Evolutionary conservation across 805 yeast genomes (phyloP).

Genomic region (Saccharomyces jurei): DNA sequence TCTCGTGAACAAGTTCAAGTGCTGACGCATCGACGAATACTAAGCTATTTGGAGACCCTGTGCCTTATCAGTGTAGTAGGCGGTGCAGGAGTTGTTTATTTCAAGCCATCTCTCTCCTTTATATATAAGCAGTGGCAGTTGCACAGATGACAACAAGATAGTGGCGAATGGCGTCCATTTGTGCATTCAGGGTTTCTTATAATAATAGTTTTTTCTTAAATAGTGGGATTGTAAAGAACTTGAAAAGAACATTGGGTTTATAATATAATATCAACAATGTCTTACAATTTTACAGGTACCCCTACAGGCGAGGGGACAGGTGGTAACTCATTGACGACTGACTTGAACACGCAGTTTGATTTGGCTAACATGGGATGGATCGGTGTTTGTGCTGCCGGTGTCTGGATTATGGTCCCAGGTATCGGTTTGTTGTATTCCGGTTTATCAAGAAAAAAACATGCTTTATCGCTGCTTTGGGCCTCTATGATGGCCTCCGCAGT

Average conservation of each 20-base stretch:
- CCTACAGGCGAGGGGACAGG: conserved; percentile 63
- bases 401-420: conserved; percentile 96
- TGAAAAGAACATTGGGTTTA: background rate
- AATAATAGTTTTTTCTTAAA: background rate
- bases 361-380: conserved; percentile 82
- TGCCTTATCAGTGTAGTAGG: background rate
- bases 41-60: background rate
- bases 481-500: conserved; percentile 81
- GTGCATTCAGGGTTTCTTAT: background rate
- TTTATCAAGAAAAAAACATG: conserved; percentile 88
- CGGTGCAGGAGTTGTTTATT: background rate
- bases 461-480: conserved; percentile 91
- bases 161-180: background rate
- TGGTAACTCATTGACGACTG: conserved; percentile 66
- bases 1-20: background rate
- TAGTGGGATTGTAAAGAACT: background rate
- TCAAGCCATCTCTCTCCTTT: background rate
- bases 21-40: background rate
- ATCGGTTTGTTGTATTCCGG: conserved; percentile 91
- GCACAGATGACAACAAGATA: background rate
- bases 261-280: conserved; percentile 15
- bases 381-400: conserved; percentile 67
- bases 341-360: conserved; percentile 64
- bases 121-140: background rate
- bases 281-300: conserved; percentile 32